Evolutionary conservation across 1,139 yeast species (phyloP).

Genomic region (Saccharomycopsis hybrid): DNA sequence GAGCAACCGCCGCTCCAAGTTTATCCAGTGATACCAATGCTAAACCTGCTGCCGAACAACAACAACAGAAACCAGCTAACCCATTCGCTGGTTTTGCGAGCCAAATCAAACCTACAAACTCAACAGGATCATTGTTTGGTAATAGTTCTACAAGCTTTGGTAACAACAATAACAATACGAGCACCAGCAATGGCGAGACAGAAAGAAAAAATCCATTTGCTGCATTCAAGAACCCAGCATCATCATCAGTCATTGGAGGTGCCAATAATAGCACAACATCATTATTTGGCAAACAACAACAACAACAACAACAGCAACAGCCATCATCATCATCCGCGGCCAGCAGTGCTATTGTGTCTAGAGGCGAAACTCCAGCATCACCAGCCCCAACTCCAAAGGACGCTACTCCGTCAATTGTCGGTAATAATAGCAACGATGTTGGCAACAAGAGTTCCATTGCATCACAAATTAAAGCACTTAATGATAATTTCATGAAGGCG

Average conservation of each 20-base stretch:
- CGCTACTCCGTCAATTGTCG: not conserved
- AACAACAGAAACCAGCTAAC: not conserved
- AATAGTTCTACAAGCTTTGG: not conserved
- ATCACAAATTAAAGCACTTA: constrained; percentile 56
- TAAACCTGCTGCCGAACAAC: not conserved
- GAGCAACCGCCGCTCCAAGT: not conserved
- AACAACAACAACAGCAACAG: not conserved
- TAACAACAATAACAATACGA: not conserved
- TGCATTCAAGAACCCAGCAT: constrained; percentile 18
- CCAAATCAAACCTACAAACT: not conserved
- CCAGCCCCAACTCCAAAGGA: not conserved
- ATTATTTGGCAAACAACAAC: not conserved
- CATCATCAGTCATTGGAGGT: constrained; percentile 1
- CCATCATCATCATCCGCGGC: not conserved
- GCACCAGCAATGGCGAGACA: constrained; percentile 20
- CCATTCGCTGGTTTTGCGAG: not conserved
- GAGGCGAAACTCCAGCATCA: not conserved
- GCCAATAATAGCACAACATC: constrained; percentile 20
- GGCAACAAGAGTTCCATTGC: constrained; percentile 23
- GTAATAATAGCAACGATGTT: constrained; percentile 20
- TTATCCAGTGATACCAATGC: not conserved
- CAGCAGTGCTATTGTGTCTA: not conserved
- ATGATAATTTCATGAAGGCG: constrained; percentile 52
- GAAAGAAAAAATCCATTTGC: constrained; percentile 21
- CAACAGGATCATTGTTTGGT: not conserved